A percentile compares a stretch with the other conserved stretches of the same genome.
phyloP scores from a whole-genome alignment of 139 green algal species.

The Chlamydomonas sp. region DNA sequence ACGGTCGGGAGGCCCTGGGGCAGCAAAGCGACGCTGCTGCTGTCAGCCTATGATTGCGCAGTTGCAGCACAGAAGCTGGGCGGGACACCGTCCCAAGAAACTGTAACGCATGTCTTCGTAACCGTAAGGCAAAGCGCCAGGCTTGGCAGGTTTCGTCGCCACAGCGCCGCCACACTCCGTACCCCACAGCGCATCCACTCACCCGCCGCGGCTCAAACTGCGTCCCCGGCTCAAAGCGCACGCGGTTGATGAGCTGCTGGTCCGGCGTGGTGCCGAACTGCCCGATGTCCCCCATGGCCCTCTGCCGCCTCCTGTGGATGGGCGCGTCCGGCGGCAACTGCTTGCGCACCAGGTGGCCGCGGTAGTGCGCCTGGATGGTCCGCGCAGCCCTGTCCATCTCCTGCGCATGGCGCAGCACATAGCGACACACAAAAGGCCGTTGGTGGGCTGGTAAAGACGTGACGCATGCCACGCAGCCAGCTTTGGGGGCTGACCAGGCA shows the following conservation, averaged over 20 bases:
- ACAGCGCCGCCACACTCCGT: background rate
- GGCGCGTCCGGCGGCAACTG: background rate
- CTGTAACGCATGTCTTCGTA: too few relatives aligned
- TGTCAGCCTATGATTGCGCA: background rate
- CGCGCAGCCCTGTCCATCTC: constrained; percentile 36
- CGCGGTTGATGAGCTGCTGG: constrained; percentile 25
- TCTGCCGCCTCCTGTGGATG: background rate
- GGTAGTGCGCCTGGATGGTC: constrained; percentile 49
- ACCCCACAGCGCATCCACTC: background rate
- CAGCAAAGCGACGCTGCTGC: background rate
- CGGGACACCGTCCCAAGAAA: background rate
- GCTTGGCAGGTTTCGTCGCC: too few relatives aligned
- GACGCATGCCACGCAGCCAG: too few relatives aligned
- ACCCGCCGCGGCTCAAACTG: constrained; percentile 19
- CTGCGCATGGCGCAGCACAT: background rate
- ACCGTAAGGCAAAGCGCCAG: too few relatives aligned
- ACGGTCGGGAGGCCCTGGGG: constrained; percentile 16
- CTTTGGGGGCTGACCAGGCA: background rate
- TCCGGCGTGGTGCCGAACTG: constrained; percentile 4
- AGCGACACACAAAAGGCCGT: background rate
- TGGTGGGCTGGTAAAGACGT: too few relatives aligned
- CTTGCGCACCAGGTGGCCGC: constrained; percentile 34
- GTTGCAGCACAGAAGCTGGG: background rate
- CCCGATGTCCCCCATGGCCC: background rate
- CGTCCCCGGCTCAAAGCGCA: constrained; percentile 6